phyloP scores from a whole-genome alignment of 2,329 filamentous ascomycete genomes.

The Arthrobotrys sinensis region DNA sequence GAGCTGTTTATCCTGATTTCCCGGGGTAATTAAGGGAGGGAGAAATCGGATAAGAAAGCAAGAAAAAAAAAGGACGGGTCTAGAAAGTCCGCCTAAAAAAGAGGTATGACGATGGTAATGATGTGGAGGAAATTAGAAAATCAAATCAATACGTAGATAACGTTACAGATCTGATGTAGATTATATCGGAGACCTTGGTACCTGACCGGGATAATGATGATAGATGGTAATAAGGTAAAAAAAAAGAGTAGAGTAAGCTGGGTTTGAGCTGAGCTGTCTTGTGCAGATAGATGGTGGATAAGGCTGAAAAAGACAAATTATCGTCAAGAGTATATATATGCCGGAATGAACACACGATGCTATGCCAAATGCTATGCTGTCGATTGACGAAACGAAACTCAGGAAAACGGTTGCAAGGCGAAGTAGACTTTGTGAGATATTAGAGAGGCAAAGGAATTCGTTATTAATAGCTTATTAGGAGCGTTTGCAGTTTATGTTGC shows the following conservation, averaged over 20 bases:
- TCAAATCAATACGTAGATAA: slow-evolving; percentile 10
- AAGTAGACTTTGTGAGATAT: slow-evolving; percentile 31
- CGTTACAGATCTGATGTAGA: slow-evolving; percentile 10
- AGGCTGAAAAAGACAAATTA: slow-evolving; percentile 17
- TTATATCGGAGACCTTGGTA: slow-evolving; percentile 30
- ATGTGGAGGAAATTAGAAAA: neutral
- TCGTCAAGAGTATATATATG: slow-evolving; percentile 49
- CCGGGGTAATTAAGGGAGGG: slow-evolving; percentile 54
- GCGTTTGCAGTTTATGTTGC: slow-evolving; percentile 11
- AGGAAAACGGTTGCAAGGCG: slow-evolving; percentile 16
- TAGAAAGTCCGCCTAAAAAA: slow-evolving; percentile 29
- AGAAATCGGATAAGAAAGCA: slow-evolving; percentile 43
- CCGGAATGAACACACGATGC: slow-evolving; percentile 29
- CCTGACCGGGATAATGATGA: slow-evolving; percentile 36
- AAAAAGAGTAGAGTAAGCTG: slow-evolving; percentile 8
- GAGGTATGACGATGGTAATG: neutral
- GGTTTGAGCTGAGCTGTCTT: neutral
- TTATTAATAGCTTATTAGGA: slow-evolving; percentile 54
- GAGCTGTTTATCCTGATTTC: slow-evolving; percentile 60
- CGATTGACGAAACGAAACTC: slow-evolving; percentile 11
- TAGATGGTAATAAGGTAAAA: neutral
- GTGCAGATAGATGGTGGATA: slow-evolving; percentile 7
- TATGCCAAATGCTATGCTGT: slow-evolving; percentile 36
- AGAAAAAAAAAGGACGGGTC: slow-evolving; percentile 36
- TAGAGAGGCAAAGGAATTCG: slow-evolving; percentile 48